These are phyloP conservation scores for Cladosporium sp. DNA, from an alignment of 2,329 filamentous ascomycete genomes.

Conservation along the genomic window DNA sequence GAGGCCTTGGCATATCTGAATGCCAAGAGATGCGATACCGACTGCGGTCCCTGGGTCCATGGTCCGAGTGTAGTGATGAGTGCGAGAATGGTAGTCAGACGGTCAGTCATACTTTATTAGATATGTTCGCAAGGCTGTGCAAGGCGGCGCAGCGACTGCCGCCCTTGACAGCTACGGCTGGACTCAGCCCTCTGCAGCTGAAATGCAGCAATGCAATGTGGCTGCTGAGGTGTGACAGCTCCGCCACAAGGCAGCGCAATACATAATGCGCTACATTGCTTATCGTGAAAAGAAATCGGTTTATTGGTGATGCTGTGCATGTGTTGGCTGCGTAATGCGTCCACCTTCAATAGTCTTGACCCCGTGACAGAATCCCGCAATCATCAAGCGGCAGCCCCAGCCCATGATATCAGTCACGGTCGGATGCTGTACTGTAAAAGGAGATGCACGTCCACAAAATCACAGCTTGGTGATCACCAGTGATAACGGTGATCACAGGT, in stretches of 20 bases:
- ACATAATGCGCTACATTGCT: neutral
- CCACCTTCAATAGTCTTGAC: too few relatives aligned
- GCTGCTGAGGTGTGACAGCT: neutral
- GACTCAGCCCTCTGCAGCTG: neutral
- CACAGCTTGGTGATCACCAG: too few relatives aligned
- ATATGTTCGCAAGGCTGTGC: neutral
- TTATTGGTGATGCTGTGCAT: too few relatives aligned
- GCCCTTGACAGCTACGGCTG: neutral
- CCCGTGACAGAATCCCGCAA: too few relatives aligned
- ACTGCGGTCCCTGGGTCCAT: slow-evolving; percentile 12
- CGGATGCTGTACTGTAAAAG: too few relatives aligned
- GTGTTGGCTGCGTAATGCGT: too few relatives aligned
- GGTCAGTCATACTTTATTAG: neutral
- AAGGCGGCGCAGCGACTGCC: neutral
- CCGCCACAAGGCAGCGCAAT: neutral
- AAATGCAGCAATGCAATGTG: neutral
- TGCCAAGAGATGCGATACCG: slow-evolving; percentile 15
- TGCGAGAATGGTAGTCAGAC: neutral
- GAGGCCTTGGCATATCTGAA: slow-evolving; percentile 16
- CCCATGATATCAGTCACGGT: too few relatives aligned
- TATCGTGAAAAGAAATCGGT: too few relatives aligned
- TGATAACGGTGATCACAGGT: too few relatives aligned
- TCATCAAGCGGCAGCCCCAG: too few relatives aligned
- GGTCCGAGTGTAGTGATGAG: neutral
- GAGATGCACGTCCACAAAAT: too few relatives aligned